These are phyloP conservation scores for Colletotrichum sp. DNA, from an alignment of 2,329 filamentous ascomycete species.

Conservation along the genomic window DNA sequence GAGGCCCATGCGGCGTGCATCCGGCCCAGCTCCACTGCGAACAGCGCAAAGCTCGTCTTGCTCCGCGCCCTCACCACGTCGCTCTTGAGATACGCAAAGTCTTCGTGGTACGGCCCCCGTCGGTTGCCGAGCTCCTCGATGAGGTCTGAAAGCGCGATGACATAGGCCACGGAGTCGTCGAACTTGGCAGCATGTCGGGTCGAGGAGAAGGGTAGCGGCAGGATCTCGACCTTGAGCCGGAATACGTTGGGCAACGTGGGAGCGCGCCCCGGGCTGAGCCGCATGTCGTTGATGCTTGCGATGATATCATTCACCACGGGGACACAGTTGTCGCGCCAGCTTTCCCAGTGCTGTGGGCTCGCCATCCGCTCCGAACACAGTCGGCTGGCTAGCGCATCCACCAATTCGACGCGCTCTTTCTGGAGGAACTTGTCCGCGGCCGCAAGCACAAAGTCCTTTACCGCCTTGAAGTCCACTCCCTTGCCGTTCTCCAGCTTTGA, in stretches of 20 bases:
- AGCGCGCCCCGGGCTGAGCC: background rate
- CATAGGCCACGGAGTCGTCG: background rate
- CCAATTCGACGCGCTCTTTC: background rate
- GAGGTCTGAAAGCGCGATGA: constrained; percentile 12
- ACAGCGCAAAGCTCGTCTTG: background rate
- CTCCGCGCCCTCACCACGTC: background rate
- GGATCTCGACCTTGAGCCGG: constrained; percentile 7
- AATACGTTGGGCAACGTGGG: constrained; percentile 24
- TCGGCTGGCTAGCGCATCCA: background rate
- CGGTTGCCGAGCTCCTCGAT: constrained; percentile 18
- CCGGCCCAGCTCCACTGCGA: background rate
- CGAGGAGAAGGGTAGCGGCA: constrained; percentile 20
- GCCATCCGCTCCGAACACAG: background rate
- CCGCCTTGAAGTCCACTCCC: background rate
- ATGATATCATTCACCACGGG: constrained; percentile 26
- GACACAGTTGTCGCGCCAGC: constrained; percentile 25
- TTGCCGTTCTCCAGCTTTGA: background rate
- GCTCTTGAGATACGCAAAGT: constrained; percentile 23
- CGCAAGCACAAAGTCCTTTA: background rate
- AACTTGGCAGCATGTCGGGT: background rate
- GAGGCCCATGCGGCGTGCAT: background rate
- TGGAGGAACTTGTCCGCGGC: background rate
- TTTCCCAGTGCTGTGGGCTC: background rate
- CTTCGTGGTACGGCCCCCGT: constrained; percentile 26
- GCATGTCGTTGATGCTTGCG: constrained; percentile 6